phyloP scores from a whole-genome alignment of 208 protist species.

The Trypanosoma melophagium region DNA sequence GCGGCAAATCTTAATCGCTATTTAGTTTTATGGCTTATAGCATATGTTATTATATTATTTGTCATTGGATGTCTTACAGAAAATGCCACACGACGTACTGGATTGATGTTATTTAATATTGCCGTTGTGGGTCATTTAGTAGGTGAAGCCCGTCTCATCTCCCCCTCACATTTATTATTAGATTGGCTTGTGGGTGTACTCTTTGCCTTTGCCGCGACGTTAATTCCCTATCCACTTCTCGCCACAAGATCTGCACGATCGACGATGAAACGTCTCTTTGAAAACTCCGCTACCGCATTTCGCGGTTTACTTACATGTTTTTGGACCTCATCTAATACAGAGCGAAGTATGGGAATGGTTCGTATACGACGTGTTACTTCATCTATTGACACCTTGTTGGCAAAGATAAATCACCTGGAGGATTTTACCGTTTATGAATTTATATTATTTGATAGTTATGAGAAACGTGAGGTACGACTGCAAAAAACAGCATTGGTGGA shows the following conservation, averaged over 20 bases:
- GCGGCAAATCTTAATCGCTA: constrained; percentile 46
- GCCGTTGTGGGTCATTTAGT: constrained; percentile 48
- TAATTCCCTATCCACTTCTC: constrained; percentile 71
- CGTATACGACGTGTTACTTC: constrained; percentile 55
- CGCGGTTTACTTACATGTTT: constrained; percentile 62
- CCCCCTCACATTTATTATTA: constrained; percentile 40
- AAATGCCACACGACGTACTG: constrained; percentile 51
- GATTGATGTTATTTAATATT: constrained; percentile 69
- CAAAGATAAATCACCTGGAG: constrained; percentile 48
- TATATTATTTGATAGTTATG: constrained; percentile 65
- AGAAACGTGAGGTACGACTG: constrained; percentile 59
- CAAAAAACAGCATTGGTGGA: constrained; percentile 57
- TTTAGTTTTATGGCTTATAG: constrained; percentile 51
- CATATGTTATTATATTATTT: constrained; percentile 69
- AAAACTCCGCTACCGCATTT: constrained; percentile 56
- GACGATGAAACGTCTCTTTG: constrained; percentile 38
- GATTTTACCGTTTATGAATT: constrained; percentile 66
- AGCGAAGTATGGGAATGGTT: constrained; percentile 77
- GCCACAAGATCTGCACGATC: constrained; percentile 37
- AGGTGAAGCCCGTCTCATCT: constrained; percentile 34
- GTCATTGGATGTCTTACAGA: constrained; percentile 59
- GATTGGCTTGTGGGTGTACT: constrained; percentile 61
- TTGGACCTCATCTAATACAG: constrained; percentile 65
- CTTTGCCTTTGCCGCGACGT: constrained; percentile 50
- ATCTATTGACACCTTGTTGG: constrained; percentile 56